phyloP scores from a whole-genome alignment of 2,329 filamentous ascomycete genomes.

The Orbilia blumenaviensis region DNA sequence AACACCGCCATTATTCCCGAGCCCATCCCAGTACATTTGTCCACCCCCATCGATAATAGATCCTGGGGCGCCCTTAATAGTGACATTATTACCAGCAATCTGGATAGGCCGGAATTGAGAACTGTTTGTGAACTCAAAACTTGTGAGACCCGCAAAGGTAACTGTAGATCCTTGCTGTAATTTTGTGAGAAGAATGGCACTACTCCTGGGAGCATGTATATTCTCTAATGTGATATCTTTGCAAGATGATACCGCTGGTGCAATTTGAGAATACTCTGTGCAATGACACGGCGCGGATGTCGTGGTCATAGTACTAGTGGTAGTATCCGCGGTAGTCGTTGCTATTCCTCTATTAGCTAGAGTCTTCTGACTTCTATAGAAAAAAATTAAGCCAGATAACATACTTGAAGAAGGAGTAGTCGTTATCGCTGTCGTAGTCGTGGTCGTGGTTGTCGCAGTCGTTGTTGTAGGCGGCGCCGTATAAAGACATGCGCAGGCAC shows the following conservation, averaged over 20 bases:
- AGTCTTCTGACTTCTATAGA: not conserved
- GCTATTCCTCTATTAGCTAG: not conserved
- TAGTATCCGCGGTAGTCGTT: not conserved
- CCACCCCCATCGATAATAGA: slow-evolving; percentile 62
- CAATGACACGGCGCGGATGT: slow-evolving; percentile 18
- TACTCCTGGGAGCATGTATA: slow-evolving; percentile 61
- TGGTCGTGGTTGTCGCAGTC: slow-evolving; percentile 12
- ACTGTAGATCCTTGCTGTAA: slow-evolving; percentile 62
- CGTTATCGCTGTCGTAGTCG: slow-evolving; percentile 16
- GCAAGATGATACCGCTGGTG: slow-evolving; percentile 62
- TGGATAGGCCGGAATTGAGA: slow-evolving; percentile 61
- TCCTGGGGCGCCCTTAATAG: slow-evolving; percentile 60
- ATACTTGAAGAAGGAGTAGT: slow-evolving; percentile 9
- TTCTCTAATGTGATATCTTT: slow-evolving; percentile 62
- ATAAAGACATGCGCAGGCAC: slow-evolving; percentile 40
- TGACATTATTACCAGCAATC: slow-evolving; percentile 61
- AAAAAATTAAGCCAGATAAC: not conserved
- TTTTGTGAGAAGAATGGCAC: slow-evolving; percentile 62
- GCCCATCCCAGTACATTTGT: slow-evolving; percentile 63
- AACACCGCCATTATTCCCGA: slow-evolving; percentile 64
- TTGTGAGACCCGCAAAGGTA: slow-evolving; percentile 62
- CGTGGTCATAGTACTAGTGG: slow-evolving; percentile 22
- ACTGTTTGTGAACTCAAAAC: slow-evolving; percentile 61
- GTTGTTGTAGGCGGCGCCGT: slow-evolving; percentile 24
- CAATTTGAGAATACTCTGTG: slow-evolving; percentile 59